Conservation (phyloP, 1,284 basidiomycete species). For the Puccinia triticina region DNA sequence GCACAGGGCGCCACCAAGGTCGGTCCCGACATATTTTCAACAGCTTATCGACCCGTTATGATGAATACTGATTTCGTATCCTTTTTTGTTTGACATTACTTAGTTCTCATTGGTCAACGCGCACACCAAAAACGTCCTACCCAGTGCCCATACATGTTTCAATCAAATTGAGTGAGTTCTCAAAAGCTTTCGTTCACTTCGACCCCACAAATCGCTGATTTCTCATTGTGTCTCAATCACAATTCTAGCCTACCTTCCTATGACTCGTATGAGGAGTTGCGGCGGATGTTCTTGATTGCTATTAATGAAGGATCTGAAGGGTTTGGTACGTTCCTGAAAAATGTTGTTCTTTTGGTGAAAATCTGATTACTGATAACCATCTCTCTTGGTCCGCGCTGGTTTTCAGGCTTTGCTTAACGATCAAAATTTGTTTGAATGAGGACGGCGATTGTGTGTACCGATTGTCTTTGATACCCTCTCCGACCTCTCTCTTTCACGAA, state of each 20-base stretch:
- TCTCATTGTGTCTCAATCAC: background rate
- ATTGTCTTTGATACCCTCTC: too few species aligned
- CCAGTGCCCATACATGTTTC: constrained; percentile 50
- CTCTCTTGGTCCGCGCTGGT: background rate
- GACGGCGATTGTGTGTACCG: too few species aligned
- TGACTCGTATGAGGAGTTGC: constrained; percentile 88
- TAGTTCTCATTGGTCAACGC: constrained; percentile 50
- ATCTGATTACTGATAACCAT: background rate
- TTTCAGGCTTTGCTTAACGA: background rate
- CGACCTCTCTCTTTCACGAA: too few species aligned
- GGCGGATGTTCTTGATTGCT: constrained; percentile 80
- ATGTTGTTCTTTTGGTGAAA: background rate
- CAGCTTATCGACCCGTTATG: background rate
- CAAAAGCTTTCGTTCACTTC: background rate
- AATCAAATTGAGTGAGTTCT: constrained; percentile 50
- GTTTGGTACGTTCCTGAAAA: constrained; percentile 66
- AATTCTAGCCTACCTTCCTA: constrained; percentile 79
- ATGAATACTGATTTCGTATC: background rate
- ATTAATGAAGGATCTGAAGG: constrained; percentile 92
- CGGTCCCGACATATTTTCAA: background rate
- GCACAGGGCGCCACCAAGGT: constrained; percentile 49
- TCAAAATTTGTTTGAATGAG: background rate
- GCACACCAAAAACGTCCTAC: constrained; percentile 48
- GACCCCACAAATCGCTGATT: background rate
- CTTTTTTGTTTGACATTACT: background rate